Conservation (phyloP, 441 rosid genomes). For the Brassica balearica region DNA sequence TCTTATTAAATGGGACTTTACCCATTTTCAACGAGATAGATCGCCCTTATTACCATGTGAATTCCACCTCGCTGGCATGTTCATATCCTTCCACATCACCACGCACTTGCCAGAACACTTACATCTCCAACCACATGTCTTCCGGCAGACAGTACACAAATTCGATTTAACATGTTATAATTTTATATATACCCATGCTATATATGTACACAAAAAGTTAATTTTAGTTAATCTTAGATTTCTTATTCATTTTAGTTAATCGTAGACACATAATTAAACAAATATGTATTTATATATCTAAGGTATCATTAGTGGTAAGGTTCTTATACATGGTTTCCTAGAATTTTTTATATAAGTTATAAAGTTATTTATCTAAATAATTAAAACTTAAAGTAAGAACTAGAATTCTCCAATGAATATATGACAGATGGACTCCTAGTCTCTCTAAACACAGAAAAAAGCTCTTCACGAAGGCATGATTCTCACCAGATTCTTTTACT, state of each 20-base stretch:
- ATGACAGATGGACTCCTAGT: no score
- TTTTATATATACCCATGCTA: no score
- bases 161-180: slow-evolving; percentile 8
- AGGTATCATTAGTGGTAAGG: no score
- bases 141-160: background rate
- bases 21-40: background rate
- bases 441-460: no score
- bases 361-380: no score
- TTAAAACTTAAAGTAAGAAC: no score
- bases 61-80: slow-evolving; percentile 22
- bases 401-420: no score
- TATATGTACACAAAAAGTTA: background rate
- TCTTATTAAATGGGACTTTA: slow-evolving; percentile 1
- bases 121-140: slow-evolving; percentile 9
- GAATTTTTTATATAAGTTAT: no score
- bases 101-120: background rate
- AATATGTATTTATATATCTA: background rate
- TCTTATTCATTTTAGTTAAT: background rate
- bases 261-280: background rate
- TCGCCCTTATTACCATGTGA: slow-evolving; percentile 19
- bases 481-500: no score
- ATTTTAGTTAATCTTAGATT: background rate
- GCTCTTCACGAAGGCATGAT: no score
- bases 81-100: slow-evolving; percentile 24
- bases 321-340: no score